Percentiles rank a stretch among this genome's conserved stretches.
Evolutionary conservation across 371 early-diverging fungal genomes (phyloP).

Genomic region (Zopfochytrium polystomum): DNA sequence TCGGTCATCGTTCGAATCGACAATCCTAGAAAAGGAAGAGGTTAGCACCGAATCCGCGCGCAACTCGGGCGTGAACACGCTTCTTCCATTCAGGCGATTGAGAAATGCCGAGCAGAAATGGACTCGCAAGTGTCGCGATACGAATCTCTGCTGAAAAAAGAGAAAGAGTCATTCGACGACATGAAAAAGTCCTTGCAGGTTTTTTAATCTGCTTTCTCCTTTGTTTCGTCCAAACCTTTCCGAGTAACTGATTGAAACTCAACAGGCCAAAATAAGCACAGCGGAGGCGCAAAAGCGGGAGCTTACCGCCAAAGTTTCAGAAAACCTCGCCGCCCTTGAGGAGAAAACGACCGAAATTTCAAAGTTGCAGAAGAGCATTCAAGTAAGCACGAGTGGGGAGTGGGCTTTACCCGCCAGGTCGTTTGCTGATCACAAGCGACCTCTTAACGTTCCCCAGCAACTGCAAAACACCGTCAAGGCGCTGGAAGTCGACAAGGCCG

Average conservation of each 20-base stretch:
- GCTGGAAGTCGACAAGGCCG: slow-evolving; percentile 48
- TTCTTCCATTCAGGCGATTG: too few relatives aligned
- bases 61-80: too few relatives aligned
- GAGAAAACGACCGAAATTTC: slow-evolving; percentile 30
- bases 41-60: too few relatives aligned
- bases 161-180: slow-evolving; percentile 15
- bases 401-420: too few relatives aligned
- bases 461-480: slow-evolving; percentile 18
- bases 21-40: too few relatives aligned
- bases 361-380: slow-evolving; percentile 6
- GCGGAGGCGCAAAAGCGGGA: slow-evolving; percentile 21
- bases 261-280: slow-evolving; percentile 18
- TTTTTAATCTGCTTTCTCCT: too few relatives aligned
- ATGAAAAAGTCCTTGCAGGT: slow-evolving; percentile 16
- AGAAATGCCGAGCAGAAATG: too few relatives aligned
- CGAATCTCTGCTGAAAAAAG: not conserved
- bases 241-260: not conserved
- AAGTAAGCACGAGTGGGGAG: slow-evolving; percentile 11
- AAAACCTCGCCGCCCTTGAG: slow-evolving; percentile 16
- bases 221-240: not conserved
- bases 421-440: too few relatives aligned
- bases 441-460: slow-evolving; percentile 6
- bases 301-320: slow-evolving; percentile 21
- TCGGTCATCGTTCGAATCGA: too few relatives aligned
- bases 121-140: too few relatives aligned